phyloP scores from a whole-genome alignment of 768 basidiomycete species.

The Gloeopeniophorella convolvens region DNA sequence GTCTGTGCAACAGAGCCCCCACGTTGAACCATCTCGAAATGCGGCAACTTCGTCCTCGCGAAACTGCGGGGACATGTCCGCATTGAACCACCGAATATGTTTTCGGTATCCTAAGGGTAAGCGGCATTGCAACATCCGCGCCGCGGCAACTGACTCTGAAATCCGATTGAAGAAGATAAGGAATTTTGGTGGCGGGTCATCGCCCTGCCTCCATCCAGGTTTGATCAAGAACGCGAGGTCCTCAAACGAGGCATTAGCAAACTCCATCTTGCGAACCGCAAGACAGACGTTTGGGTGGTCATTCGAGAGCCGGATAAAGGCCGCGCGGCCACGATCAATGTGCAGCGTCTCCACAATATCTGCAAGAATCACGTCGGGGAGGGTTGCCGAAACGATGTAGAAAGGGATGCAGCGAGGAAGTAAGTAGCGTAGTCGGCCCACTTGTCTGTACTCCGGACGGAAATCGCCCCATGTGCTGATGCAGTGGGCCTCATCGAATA shows the following conservation, averaged over 20 bases:
- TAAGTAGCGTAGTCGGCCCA: constrained; percentile 15
- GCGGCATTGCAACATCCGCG: neutral
- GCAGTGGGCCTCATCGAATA: constrained; percentile 25
- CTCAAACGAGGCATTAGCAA: neutral
- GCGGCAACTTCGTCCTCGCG: neutral
- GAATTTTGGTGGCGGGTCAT: neutral
- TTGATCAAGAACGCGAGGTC: constrained; percentile 13
- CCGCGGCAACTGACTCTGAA: neutral
- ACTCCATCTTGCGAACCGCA: constrained; percentile 1
- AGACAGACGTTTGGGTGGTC: constrained; percentile 15
- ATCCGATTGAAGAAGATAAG: constrained; percentile 11
- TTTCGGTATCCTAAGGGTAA: neutral
- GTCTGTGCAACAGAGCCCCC: no score
- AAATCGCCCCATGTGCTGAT: constrained; percentile 23
- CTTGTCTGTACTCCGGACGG: constrained; percentile 16
- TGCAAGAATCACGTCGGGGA: neutral
- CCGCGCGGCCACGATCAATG: neutral
- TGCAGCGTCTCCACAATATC: constrained; percentile 14
- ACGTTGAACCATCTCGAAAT: no score
- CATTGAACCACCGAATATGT: constrained; percentile 12
- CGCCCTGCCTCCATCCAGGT: neutral
- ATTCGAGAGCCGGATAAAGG: constrained; percentile 6
- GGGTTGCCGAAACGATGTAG: constrained; percentile 21
- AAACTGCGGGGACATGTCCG: constrained; percentile 1
- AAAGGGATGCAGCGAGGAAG: constrained; percentile 15